Evolutionary conservation across 768 basidiomycete species (phyloP).

Genomic region (Pisolithus tinctorius): DNA sequence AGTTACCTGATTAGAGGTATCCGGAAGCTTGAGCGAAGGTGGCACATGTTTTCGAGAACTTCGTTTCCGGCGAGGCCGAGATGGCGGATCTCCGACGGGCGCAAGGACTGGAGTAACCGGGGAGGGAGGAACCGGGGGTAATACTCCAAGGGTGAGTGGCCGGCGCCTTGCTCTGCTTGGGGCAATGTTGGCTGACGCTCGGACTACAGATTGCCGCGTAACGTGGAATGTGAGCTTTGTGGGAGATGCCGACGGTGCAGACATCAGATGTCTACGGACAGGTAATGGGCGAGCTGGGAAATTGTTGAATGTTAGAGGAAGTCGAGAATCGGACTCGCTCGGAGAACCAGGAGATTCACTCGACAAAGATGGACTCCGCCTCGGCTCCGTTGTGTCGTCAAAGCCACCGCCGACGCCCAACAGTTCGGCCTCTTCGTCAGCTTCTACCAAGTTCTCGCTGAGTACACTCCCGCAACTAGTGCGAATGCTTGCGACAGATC

Average conservation of each 20-base stretch:
- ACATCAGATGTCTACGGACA: slow-evolving; percentile 6
- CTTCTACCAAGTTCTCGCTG: slow-evolving; percentile 77
- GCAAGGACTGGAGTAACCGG: slow-evolving; percentile 50
- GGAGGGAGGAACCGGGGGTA: slow-evolving; percentile 71
- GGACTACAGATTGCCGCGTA: slow-evolving; percentile 39
- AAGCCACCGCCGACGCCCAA: slow-evolving; percentile 67
- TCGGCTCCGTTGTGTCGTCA: slow-evolving; percentile 30
- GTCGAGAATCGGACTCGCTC: slow-evolving; percentile 23
- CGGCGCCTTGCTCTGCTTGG: slow-evolving; percentile 52
- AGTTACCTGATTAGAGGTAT: slow-evolving; percentile 18
- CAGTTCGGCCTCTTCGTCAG: slow-evolving; percentile 71
- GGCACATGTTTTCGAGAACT: slow-evolving; percentile 50
- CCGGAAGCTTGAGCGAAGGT: slow-evolving; percentile 48
- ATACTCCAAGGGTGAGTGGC: slow-evolving; percentile 51
- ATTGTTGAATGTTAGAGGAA: slow-evolving; percentile 18
- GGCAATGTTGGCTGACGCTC: slow-evolving; percentile 42
- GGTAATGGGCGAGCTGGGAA: slow-evolving; percentile 3
- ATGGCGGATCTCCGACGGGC: slow-evolving; percentile 21
- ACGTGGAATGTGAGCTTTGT: slow-evolving; percentile 51
- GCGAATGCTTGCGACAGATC: slow-evolving; percentile 65
- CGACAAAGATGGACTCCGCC: slow-evolving; percentile 29
- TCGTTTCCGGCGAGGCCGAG: slow-evolving; percentile 37
- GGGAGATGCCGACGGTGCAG: slow-evolving; percentile 48
- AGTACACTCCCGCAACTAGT: slow-evolving; percentile 57
- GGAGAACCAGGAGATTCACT: slow-evolving; percentile 30